Evolutionary conservation across 495 filamentous ascomycete species (phyloP).

Genomic region (Penicillium riverlandense): DNA sequence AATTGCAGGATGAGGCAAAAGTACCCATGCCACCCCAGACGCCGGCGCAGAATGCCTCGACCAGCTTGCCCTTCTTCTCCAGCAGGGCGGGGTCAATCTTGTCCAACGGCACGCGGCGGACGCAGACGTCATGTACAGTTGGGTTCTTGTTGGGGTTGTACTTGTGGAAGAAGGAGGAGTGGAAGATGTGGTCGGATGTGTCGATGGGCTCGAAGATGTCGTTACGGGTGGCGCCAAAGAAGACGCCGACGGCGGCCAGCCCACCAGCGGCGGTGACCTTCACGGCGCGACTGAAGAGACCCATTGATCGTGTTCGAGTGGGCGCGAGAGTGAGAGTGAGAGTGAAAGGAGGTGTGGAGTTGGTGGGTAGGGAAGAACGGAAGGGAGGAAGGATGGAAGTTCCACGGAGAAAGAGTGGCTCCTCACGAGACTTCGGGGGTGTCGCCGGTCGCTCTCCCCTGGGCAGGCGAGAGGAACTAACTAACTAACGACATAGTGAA

Average conservation of each 20-base stretch:
- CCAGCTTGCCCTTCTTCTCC: constrained; percentile 51
- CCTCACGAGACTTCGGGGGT: background rate
- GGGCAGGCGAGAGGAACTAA: no score
- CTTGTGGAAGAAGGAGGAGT: constrained; percentile 43
- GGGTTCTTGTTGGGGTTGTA: constrained; percentile 59
- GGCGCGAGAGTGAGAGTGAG: background rate
- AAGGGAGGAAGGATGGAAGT: background rate
- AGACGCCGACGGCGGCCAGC: constrained; percentile 34
- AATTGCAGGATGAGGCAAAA: constrained; percentile 8
- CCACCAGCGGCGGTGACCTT: constrained; percentile 35
- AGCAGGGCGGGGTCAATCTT: constrained; percentile 60
- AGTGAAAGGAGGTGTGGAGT: background rate
- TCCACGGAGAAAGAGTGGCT: no score
- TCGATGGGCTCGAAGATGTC: constrained; percentile 42
- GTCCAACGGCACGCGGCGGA: constrained; percentile 52
- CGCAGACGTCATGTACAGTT: constrained; percentile 51
- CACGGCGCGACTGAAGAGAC: constrained; percentile 35
- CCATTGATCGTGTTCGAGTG: constrained; percentile 28
- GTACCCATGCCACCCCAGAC: constrained; percentile 60
- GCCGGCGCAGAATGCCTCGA: constrained; percentile 56
- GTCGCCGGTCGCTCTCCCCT: background rate
- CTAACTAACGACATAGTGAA: no score
- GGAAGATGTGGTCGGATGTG: constrained; percentile 54
- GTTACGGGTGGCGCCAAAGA: constrained; percentile 38
- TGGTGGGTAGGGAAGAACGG: background rate